phyloP scores from a whole-genome alignment of 2,329 filamentous ascomycete species.

The Akanthomyces uredinophilus region DNA sequence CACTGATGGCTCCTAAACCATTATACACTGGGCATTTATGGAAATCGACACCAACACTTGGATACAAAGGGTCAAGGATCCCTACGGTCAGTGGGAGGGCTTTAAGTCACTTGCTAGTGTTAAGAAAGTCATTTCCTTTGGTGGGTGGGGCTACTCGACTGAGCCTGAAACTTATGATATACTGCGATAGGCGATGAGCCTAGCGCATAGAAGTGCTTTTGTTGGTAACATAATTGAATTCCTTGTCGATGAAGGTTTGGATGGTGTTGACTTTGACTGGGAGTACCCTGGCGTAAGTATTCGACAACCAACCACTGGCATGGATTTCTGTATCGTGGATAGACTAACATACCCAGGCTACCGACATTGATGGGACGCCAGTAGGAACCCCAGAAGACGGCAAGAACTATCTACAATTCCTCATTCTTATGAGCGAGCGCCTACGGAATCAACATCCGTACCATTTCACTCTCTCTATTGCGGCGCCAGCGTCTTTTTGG shows the following conservation, averaged over 20 bases:
- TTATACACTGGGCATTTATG: conserved; percentile 31
- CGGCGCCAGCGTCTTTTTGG: conserved; percentile 40
- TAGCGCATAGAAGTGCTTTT: conserved; percentile 34
- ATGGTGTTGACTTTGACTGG: conserved; percentile 45
- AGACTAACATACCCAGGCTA: too few relatives aligned
- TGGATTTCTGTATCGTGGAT: too few relatives aligned
- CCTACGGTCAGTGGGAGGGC: conserved; percentile 24
- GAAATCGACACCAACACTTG: conserved; percentile 20
- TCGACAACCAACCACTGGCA: too few relatives aligned
- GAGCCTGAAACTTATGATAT: conserved; percentile 23
- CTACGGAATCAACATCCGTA: too few relatives aligned
- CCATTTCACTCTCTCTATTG: conserved; percentile 45
- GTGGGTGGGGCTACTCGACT: conserved; percentile 31
- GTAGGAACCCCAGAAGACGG: too few relatives aligned
- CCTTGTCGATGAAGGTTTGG: conserved; percentile 33
- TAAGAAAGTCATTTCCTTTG: conserved; percentile 33
- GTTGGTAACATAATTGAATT: conserved; percentile 34
- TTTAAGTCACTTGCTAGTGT: conserved; percentile 25
- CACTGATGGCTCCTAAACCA: conserved; percentile 16
- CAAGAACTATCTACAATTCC: conserved; percentile 6
- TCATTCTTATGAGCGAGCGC: not conserved
- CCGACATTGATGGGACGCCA: too few relatives aligned
- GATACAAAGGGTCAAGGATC: conserved; percentile 18
- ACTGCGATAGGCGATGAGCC: conserved; percentile 25
- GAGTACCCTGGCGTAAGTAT: conserved; percentile 34